These are phyloP conservation scores for Plasmodium vinckei DNA, from an alignment of 169 alveolate species.

Conservation along the genomic window DNA sequence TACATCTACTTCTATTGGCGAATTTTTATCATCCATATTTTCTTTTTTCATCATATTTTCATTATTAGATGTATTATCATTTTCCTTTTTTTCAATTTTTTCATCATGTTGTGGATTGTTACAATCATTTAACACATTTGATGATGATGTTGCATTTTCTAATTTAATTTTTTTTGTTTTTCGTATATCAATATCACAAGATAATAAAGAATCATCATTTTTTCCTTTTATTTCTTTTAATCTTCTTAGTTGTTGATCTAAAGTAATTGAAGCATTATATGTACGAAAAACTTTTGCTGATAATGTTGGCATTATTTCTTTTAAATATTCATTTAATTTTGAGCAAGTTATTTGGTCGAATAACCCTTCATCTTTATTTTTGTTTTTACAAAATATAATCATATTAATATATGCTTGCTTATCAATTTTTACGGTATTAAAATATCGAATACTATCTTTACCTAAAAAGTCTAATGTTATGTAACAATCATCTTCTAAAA, in stretches of 20 bases:
- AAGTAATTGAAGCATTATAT: conserved; percentile 98
- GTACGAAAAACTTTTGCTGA: conserved; percentile 99
- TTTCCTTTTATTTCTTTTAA: conserved; percentile 60
- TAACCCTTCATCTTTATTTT: conserved; percentile 92
- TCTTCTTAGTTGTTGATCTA: conserved; percentile 93
- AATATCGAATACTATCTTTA: conserved; percentile 97
- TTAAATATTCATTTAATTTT: conserved; percentile 95
- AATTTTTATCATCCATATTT: conserved; percentile 61
- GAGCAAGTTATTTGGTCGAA: conserved; percentile 90
- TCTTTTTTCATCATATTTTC: conserved; percentile 12
- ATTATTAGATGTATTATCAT: not conserved
- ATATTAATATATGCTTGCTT: conserved; percentile 89
- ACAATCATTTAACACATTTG: conserved; percentile 34
- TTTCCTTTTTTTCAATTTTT: conserved; percentile 41
- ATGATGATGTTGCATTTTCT: conserved; percentile 23
- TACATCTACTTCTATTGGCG: conserved; percentile 85
- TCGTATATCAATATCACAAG: conserved; percentile 22
- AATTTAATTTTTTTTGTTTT: conserved; percentile 45
- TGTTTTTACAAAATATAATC: conserved; percentile 88
- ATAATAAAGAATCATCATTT: conserved; percentile 17
- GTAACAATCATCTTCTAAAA: conserved; percentile 73
- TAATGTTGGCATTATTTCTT: conserved; percentile 96
- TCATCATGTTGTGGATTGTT: conserved; percentile 47
- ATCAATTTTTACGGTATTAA: conserved; percentile 93
- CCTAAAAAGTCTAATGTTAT: conserved; percentile 96